Evolutionary conservation across 371 early-diverging fungal genomes (phyloP), one percentile per base, ranked within the genome.

Genomic region (Gilbertella persicaria): DNA sequence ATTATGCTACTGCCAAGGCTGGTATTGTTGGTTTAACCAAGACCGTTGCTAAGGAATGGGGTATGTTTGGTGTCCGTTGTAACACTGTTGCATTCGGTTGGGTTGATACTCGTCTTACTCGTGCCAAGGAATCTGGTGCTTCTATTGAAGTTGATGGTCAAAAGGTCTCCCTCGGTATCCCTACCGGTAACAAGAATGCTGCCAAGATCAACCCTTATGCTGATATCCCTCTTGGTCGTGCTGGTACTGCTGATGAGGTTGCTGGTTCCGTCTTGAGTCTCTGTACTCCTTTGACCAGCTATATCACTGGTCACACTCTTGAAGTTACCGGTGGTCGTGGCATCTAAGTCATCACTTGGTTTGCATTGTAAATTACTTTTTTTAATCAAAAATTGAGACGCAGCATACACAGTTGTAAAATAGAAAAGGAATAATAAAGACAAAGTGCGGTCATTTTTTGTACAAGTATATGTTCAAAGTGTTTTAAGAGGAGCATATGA

Each of bases 271-370:
- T 85, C 61, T 51, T 85, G 66, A 69, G 80, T 73, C 69, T 87
- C 50, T 82, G 79, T 76, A 74, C 82, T 48, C 85, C 85, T n/a
- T 69, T 84, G 49, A 68, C 83, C 9, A 67, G 70, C 50, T 87
- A 83, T 56, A 58, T 87, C 44, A 81, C 85, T 51, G 87, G 87
- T 33, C 80, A 80, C 45, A 83, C 83, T 37, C 69, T 86, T 50
- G 83, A 85, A 72, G 83, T 85, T 53, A 85, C 85, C 53, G 87
- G 87, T 61, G 87, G 87, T 58, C 79, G 78, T 67, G 86, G 86
- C 49, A 86, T 86, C 62, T 86, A 82, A 75, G n/a, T n/a, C n/a
- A n/a, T n/a, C n/a, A n/a, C n/a, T n/a, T n/a, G n/a, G n/a, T n/a
- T n/a, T n/a, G n/a, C n/a, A n/a, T n/a, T n/a, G n/a, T n/a, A n/a